Evolutionary conservation across 2,329 filamentous ascomycete genomes (phyloP).

Genomic region (Aspergillus quadrilineatus): DNA sequence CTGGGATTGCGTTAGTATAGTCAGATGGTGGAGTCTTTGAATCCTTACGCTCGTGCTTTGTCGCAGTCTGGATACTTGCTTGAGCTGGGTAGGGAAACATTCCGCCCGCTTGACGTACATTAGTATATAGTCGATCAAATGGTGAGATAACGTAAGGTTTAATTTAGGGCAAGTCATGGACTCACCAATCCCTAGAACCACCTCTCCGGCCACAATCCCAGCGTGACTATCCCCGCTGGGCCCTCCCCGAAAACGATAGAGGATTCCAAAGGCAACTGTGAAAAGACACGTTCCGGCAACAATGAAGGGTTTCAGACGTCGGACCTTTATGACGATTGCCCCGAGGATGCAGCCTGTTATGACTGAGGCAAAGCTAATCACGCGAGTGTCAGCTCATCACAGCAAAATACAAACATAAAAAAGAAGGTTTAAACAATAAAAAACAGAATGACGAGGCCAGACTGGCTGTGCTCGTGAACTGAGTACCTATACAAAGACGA

Average conservation of each 20-base stretch:
- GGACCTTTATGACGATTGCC: conserved; percentile 56
- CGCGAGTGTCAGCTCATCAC: background rate
- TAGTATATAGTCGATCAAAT: background rate
- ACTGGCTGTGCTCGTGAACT: too few relatives aligned
- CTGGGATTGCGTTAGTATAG: conserved; percentile 14
- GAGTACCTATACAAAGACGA: conserved; percentile 55
- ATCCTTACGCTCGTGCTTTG: conserved; percentile 48
- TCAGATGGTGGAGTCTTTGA: background rate
- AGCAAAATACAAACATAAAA: background rate
- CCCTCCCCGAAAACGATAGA: conserved; percentile 63
- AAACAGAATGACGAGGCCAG: too few relatives aligned
- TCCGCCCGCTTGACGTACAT: conserved; percentile 49
- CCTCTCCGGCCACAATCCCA: conserved; percentile 62
- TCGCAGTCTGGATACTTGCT: conserved; percentile 52
- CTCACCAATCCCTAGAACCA: conserved; percentile 59
- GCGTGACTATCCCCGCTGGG: conserved; percentile 44
- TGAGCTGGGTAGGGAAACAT: conserved; percentile 58
- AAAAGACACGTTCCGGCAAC: conserved; percentile 60
- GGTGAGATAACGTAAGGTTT: background rate
- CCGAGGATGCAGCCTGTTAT: conserved; percentile 59
- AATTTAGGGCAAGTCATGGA: background rate
- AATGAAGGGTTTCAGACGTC: conserved; percentile 64
- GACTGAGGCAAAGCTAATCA: conserved; percentile 51
- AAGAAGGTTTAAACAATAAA: too few relatives aligned
- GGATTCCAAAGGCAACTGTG: conserved; percentile 64